Evolutionary conservation across 805 yeast species (phyloP), one percentile per base, ranked within the genome.

Genomic region (Monosporozyma siamensis): DNA sequence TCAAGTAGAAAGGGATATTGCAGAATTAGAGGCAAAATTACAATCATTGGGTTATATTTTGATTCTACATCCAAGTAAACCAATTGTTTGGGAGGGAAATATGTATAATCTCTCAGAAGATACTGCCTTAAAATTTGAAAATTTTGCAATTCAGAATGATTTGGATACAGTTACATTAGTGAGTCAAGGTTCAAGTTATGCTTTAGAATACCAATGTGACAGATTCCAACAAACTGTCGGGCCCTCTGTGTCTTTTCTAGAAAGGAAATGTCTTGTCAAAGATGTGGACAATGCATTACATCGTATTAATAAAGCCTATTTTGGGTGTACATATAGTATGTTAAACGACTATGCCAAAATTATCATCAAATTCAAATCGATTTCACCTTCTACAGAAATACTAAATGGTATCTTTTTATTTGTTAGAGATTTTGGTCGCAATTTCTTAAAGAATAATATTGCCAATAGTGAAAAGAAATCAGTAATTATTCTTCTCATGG

Each of bases 61-160:
- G 24, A 81, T 87, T 0, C 63, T 89, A 4, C 77, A 83, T 52
- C 89, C 95, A 1, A 72, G 81, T 3, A 84, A 84, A 52, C 94
- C 96, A 0, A 73, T 89, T 60, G 76, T 84, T 37, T 90, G 97
- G 97, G 88, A 84, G 46, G 97, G 97, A 3, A 70, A 75, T 14
- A 78, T 82, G 47, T 71, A 80, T 31, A 73, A 78, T 34, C 58
- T 84, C 6, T 51, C 63, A 5, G 68, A 70, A 14, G 51, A 50
- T 14, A 45, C 44, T 14, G 20, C 38, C 6, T 31, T 54, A 11
- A 43, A 44, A 4, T 46, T 45, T 7, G 53, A 49, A 1, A 49
- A 55, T 10, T 45, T 55, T 15, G 54, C 55, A 4, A 21, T 56
- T 4, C 52, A 52, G 27, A 40, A 52, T 2, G 26, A 43, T 10